Conservation (phyloP, 2,329 filamentous ascomycete species). For the Sarocladium kiliense region DNA sequence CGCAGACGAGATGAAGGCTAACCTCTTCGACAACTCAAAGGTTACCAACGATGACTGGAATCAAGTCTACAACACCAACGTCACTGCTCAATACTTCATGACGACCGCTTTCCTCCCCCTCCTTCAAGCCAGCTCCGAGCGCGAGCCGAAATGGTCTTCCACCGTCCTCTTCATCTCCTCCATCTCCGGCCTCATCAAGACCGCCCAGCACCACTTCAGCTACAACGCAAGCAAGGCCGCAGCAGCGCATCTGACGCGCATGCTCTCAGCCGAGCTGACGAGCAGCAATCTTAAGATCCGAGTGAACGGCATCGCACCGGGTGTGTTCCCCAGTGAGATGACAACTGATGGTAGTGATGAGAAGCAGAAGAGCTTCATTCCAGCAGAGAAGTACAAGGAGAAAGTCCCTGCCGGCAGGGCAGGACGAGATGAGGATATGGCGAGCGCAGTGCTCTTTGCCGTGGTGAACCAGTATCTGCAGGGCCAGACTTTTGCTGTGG, state of each 20-base stretch:
- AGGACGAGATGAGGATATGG: slow-evolving; percentile 66
- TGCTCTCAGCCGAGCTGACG: slow-evolving; percentile 58
- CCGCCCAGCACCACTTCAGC: slow-evolving; percentile 58
- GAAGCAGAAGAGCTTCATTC: slow-evolving; percentile 53
- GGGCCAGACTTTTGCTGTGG: slow-evolving; percentile 37
- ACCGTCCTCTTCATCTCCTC: slow-evolving; percentile 65
- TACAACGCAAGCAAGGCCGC: slow-evolving; percentile 63
- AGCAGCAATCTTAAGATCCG: slow-evolving; percentile 58
- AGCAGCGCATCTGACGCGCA: slow-evolving; percentile 57
- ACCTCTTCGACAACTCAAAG: slow-evolving; percentile 61
- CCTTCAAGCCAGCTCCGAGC: slow-evolving; percentile 45
- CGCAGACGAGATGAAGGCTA: slow-evolving; percentile 47
- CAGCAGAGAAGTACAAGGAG: slow-evolving; percentile 49
- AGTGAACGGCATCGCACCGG: slow-evolving; percentile 68
- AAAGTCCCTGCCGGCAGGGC: slow-evolving; percentile 63
- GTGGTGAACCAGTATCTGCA: slow-evolving; percentile 39
- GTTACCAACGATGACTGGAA: slow-evolving; percentile 64
- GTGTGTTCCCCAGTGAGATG: slow-evolving; percentile 69
- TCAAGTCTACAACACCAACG: slow-evolving; percentile 69
- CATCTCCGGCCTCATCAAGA: slow-evolving; percentile 60
- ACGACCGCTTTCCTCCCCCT: slow-evolving; percentile 59
- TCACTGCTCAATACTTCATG: slow-evolving; percentile 62
- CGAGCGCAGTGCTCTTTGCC: slow-evolving; percentile 57
- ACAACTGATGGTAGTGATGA: slow-evolving; percentile 45
- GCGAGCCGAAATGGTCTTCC: slow-evolving; percentile 42